These are phyloP conservation scores for Tetrapisispora iriomotensis DNA, from an alignment of 805 yeast genomes.

Conservation along the genomic window DNA sequence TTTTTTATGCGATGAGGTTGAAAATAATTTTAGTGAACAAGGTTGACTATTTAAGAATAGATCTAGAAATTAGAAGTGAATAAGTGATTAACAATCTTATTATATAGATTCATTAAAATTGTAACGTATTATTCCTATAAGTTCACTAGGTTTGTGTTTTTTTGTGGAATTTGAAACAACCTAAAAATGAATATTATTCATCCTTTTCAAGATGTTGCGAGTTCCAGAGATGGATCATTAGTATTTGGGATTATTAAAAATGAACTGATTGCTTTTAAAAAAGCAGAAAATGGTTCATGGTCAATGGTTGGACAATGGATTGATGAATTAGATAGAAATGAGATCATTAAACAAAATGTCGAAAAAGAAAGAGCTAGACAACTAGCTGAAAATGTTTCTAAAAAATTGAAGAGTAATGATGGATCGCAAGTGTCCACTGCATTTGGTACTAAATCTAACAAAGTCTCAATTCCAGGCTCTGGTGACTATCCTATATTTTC, in stretches of 20 bases:
- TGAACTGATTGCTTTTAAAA: conserved; percentile 43
- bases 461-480: conserved; percentile 52
- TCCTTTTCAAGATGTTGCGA: conserved; percentile 52
- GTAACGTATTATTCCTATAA: no score
- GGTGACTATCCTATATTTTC: conserved; percentile 62
- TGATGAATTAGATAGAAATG: conserved; percentile 43
- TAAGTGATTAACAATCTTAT: no score
- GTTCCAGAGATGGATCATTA: conserved; percentile 36
- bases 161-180: no score
- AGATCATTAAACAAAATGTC: conserved; percentile 38
- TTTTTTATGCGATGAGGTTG: no score
- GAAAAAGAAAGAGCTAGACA: conserved; percentile 31
- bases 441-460: conserved; percentile 36
- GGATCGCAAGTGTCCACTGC: conserved; percentile 5
- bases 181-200: conserved; percentile 41
- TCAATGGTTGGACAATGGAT: conserved; percentile 45
- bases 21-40: no score
- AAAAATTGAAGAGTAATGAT: conserved; percentile 30
- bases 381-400: conserved; percentile 19
- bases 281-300: conserved; percentile 11
- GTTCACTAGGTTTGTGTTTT: not conserved
- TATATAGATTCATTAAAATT: no score
- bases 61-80: no score
- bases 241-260: conserved; percentile 53
- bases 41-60: no score